Base-by-base conservation (phyloP, 2,329 filamentous ascomycete genomes). In the Aspergillus clavatus region DNA sequence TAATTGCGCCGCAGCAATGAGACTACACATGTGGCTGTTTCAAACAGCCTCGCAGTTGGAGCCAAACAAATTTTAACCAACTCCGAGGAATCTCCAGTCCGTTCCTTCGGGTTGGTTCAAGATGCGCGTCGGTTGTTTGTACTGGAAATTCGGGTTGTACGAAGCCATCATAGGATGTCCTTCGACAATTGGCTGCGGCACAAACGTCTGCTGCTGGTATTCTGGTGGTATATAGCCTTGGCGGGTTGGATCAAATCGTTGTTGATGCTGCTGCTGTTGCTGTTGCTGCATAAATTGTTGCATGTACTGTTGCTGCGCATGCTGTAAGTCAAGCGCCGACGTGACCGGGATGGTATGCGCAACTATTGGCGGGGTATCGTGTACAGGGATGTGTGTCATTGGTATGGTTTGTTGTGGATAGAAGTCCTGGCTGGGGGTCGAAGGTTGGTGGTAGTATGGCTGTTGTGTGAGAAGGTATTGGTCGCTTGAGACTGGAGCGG, bases 1-100 rank as follows among this genome's bases (percentile, higher is more conserved):
- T 24, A 27, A 18, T 18, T 27, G 24, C 14, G 24, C 18, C 16
- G 26, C 12, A 39, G 12, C 14, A 14, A 18, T 29, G 38, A 28
- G 26, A 37, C n/a, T 14, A 27, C 21, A 36, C 19, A 10, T 43
- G 22, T n/a, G n/a, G n/a, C 38, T 18, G 19, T 29, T 19, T 12
- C 23, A 24, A 8, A 24, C n/a, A 21, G 38, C 10, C 7, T 29
- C 26, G 18, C n/a, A 18, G 14, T 21, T 11, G 31, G 11, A 10
- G 10, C 8, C 23, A 19, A 11, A 22, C n/a, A n/a, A n/a, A n/a
- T n/a, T n/a, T 65, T 54, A 68, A 23, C 65, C 63, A 45, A 67
- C 62, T 29, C 66, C 66, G 46, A 69, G 52, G 54, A 68, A 69
- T 5, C 59, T 55, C 65, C 66, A 69, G 57, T 69, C 66, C 40